Evolutionary conservation across 2,329 filamentous ascomycete species (phyloP), one percentile per base, ranked within the genome.

Genomic region (Graphilbum fragrans): DNA sequence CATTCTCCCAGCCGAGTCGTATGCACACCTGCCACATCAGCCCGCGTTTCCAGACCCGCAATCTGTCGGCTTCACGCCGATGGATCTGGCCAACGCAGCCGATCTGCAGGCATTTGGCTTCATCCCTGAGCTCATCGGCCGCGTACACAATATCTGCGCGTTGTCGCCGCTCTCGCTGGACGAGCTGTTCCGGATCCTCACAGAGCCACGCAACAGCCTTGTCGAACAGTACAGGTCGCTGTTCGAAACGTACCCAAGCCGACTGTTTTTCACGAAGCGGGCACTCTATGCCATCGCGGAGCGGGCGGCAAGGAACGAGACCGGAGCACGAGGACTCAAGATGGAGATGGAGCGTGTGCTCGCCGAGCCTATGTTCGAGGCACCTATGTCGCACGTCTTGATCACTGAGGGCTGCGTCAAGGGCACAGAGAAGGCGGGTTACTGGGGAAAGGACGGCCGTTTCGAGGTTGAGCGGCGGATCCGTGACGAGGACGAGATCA

Each of bases 41-140:
- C 50, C 62, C 49, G 38, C 58, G 42, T 38, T 53, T 37, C 27
- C 50, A 41, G 57, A 62, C 21, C 47, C 59, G 11, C 50, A 25
- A 21, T 50, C 57, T 14, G 55, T 55, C 54, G 45, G 44, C 0
- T 72, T 75, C 45, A 76, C 73, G 1, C 73, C 64, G 38, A 66
- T 92, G 2, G 83, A 90, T 49, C 72, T 92, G 19, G 73, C 83
- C 21, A 82, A 77, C 4, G 82, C 86, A 2, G 67, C 74, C 11
- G 83, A 94, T 52, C 66, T 94, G 2, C 86, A 93, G 59, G 74
- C 72, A 35, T 95, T 87, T 54, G 90, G 88, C 14, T 86, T 95
- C 55, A 95, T 95, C 41, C 88, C 88, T 1, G 88, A 95, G 61
- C 70, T 95, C n/a, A 82, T 96, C 41, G 92, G 92, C n/a, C 83